Base-by-base conservation (phyloP, 75 land plant species). In the Azolla pinnata region DNA sequence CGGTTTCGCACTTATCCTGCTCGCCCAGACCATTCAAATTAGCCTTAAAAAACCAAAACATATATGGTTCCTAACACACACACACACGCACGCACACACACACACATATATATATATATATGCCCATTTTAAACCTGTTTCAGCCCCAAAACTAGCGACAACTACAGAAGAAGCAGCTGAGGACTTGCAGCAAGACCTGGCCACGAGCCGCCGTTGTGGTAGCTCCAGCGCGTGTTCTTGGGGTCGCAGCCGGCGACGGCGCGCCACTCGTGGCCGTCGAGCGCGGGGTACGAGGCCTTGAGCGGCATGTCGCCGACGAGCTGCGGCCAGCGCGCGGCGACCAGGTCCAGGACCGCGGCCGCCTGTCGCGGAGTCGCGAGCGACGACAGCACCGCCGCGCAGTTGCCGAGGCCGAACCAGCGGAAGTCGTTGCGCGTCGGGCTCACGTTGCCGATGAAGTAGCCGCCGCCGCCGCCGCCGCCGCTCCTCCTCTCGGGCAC, bases 131-230 rank as follows among this genome's bases (percentile, higher is more conserved):
- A n/a, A n/a, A n/a, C n/a, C n/a, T n/a, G n/a, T n/a, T n/a, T n/a
- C n/a, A n/a, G n/a, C n/a, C n/a, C n/a, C n/a, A n/a, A n/a, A n/a
- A n/a, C n/a, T n/a, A n/a, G n/a, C n/a, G n/a, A n/a, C n/a, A n/a
- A n/a, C n/a, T n/a, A n/a, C n/a, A n/a, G n/a, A n/a, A n/a, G n/a
- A n/a, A n/a, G n/a, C n/a, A n/a, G n/a, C n/a, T n/a, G n/a, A n/a
- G n/a, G n/a, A n/a, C n/a, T n/a, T n/a, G n/a, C n/a, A n/a, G n/a
- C n/a, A n/a, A n/a, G n/a, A 88, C 96, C 92, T 60, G 96, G 96
- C 96, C 96, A 89, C 67, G 91, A 78, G 31, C 92, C 96, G 49
- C 96, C 96, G 72, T 89, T 89, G 52, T 89, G 96, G 57, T 89
- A 89, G 72, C 96, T 89, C 96, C 96, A 89, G 34, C 91, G 74